A percentile compares a stretch with the other conserved stretches of the same genome.
phyloP scores from a whole-genome alignment of 352 stramenopile species.

The Thraustochytrium sp. region DNA sequence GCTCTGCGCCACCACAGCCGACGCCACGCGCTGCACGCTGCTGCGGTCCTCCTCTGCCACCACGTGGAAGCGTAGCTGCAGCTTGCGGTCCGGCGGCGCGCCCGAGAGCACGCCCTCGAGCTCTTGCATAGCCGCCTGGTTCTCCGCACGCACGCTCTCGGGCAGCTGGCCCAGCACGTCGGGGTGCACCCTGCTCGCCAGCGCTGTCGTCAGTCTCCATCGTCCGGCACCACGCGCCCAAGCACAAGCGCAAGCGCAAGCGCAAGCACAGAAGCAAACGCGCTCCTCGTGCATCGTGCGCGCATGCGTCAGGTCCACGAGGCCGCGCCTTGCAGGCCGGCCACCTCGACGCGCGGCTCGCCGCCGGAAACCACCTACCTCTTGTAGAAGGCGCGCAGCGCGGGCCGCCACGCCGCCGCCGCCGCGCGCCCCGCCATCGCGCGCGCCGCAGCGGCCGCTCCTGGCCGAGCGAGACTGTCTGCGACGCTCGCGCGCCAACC shows the following conservation, averaged over 20 bases:
- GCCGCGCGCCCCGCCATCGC: background rate
- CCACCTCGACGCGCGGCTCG: background rate
- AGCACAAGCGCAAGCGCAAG: too few relatives aligned
- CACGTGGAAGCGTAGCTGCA: background rate
- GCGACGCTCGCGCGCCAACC: background rate
- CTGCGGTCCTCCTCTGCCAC: background rate
- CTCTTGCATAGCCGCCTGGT: conserved; percentile 9
- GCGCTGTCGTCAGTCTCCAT: background rate
- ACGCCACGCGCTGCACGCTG: background rate
- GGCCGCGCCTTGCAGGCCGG: background rate
- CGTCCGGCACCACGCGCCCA: too few relatives aligned
- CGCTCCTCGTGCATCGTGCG: background rate
- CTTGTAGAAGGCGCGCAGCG: conserved; percentile 4
- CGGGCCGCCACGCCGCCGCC: background rate
- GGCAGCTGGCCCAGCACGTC: background rate
- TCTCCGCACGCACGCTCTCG: background rate
- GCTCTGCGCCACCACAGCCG: background rate
- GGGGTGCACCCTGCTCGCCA: background rate
- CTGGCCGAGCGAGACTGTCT: background rate
- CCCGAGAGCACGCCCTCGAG: background rate
- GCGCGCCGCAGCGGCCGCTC: background rate
- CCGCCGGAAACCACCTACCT: background rate
- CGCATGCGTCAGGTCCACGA: background rate
- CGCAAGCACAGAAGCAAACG: too few relatives aligned
- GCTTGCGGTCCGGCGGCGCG: background rate